Base-by-base conservation (phyloP, 2,329 filamentous ascomycete species). In the Thelonectria rubi region DNA sequence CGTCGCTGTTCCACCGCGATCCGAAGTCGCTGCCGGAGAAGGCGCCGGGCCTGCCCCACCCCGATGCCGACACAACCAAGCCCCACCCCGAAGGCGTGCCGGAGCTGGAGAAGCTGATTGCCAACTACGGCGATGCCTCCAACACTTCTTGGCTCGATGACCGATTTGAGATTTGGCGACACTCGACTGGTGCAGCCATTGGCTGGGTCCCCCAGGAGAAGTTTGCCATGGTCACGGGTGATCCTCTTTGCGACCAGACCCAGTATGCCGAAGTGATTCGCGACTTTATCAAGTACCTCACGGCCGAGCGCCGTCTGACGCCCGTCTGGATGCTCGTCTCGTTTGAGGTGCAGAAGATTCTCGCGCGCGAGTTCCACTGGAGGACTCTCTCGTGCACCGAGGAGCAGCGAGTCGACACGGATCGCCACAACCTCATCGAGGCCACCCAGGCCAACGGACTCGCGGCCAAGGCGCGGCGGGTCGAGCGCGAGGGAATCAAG, bases 61-160 rank as follows among this genome's bases (percentile, higher is more conserved):
- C 93, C 3, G 92, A 97, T 68, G 91, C 93, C 7, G 93, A 93
- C 73, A 97, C 94, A 0, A 84, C 79, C 12, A 78, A 80, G 67
- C 73, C 75, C 48, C 77, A 77, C 11, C 67, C 77, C 58, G 82
- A 80, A 72, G 82, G 88, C 51, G 81, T 91, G 55, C 93, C 93
- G 53, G 84, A 92, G 0, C 75, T 97, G 5, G 92, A 94, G 74
- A 91, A 97, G 74, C 88, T 97, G 43, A 93, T 97, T 75, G 93
- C 93, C 73, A 97, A 97, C 77, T 97, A 97, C 69, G 94, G 94
- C 64, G 94, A 97, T 76, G 93, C 94, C 2, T 93, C 93, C 50
- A 96, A 97, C 73, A 97, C 94, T 0, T 95, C 93, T 0, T 97
- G 93, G 93, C 86, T 95, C 8, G 94, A 97, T 75, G 91, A 93